phyloP scores from a whole-genome alignment of 345 rosid species.

The Odontarrhena argentea region DNA sequence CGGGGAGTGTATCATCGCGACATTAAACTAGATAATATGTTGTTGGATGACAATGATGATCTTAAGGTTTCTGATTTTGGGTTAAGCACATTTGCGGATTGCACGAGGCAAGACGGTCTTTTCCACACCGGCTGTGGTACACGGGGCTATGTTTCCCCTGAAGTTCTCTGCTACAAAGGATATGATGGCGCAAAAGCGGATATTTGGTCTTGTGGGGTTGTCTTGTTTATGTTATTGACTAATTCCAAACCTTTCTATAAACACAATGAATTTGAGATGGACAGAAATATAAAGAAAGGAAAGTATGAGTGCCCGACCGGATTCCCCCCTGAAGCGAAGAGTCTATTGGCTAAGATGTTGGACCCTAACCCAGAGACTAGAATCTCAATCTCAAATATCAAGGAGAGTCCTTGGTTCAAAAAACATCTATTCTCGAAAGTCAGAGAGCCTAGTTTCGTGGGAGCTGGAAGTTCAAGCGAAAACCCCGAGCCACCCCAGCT shows the following conservation, averaged over 20 bases:
- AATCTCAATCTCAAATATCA: conserved; percentile 52
- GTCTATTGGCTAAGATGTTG: conserved; percentile 47
- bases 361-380: conserved; percentile 55
- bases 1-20: conserved; percentile 73
- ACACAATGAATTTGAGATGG: conserved; percentile 61
- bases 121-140: conserved; percentile 71
- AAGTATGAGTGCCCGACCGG: conserved; percentile 57
- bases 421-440: conserved; percentile 45
- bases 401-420: conserved; percentile 58
- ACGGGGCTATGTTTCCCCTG: conserved; percentile 69
- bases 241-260: conserved; percentile 70
- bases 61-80: conserved; percentile 71
- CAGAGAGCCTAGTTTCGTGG: conserved; percentile 21
- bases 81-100: conserved; percentile 60
- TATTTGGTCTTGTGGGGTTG: conserved; percentile 78
- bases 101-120: conserved; percentile 60
- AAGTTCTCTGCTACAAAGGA: conserved; percentile 60
- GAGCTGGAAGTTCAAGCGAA: conserved; percentile 9
- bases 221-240: conserved; percentile 59
- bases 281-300: conserved; percentile 57
- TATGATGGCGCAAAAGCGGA: conserved; percentile 71
- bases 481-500: conserved; percentile 40
- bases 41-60: conserved; percentile 66
- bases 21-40: conserved; percentile 65
- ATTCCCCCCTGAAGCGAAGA: conserved; percentile 55